Conservation (phyloP, 2,329 filamentous ascomycete genomes). For the Cytospora mali region DNA sequence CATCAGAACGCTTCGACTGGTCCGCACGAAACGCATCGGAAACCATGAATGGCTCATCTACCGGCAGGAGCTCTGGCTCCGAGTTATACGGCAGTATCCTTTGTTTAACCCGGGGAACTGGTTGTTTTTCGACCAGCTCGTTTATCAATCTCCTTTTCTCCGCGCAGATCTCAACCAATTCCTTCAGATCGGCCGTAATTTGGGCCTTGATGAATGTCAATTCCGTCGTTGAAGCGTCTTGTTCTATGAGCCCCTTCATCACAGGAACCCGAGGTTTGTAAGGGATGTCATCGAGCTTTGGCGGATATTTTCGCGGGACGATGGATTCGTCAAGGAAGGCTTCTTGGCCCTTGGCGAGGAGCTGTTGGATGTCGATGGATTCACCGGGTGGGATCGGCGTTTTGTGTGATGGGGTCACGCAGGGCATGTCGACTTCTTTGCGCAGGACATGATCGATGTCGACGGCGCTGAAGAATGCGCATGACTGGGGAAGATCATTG, state of each 20-base stretch:
- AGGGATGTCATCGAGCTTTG: slow-evolving; percentile 60
- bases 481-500: slow-evolving; percentile 88
- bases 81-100: slow-evolving; percentile 43
- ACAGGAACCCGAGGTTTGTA: slow-evolving; percentile 77
- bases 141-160: slow-evolving; percentile 49
- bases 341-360: slow-evolving; percentile 71
- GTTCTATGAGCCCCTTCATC: slow-evolving; percentile 70
- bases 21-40: slow-evolving; percentile 39
- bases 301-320: slow-evolving; percentile 56
- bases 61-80: slow-evolving; percentile 42
- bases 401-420: slow-evolving; percentile 84
- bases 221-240: slow-evolving; percentile 46
- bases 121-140: slow-evolving; percentile 20
- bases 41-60: slow-evolving; percentile 42
- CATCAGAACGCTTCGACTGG: slow-evolving; percentile 23
- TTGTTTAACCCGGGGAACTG: slow-evolving; percentile 19
- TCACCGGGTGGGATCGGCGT: slow-evolving; percentile 81
- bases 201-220: slow-evolving; percentile 79
- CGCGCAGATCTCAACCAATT: slow-evolving; percentile 73
- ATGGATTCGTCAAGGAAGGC: slow-evolving; percentile 71
- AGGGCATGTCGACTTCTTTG: slow-evolving; percentile 98
- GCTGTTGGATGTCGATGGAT: slow-evolving; percentile 77
- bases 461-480: slow-evolving; percentile 93
- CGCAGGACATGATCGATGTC: slow-evolving; percentile 95
- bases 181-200: slow-evolving; percentile 72